Evolutionary conservation across 306 rosid genomes (phyloP).

Genomic region (Geum urbanum): DNA sequence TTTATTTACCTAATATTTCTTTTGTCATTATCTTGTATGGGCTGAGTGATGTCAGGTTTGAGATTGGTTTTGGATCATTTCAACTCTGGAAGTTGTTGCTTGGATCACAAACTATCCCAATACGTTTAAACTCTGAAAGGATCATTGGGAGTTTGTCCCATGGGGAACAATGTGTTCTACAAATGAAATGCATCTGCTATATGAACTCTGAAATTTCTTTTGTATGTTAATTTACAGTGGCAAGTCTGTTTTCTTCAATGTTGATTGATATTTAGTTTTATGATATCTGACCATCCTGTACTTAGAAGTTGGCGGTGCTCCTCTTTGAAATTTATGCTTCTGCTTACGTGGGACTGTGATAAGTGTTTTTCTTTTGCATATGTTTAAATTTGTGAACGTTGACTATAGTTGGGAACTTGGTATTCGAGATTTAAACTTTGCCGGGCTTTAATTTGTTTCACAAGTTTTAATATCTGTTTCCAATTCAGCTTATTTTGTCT

Average conservation of each 20-base stretch:
- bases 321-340: too few relatives aligned
- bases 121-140: neutral
- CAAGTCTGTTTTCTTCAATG: neutral
- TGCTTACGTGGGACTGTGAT: neutral
- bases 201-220: neutral
- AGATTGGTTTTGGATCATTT: neutral
- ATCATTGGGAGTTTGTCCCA: neutral
- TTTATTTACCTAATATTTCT: neutral
- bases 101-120: constrained; percentile 12
- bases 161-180: neutral
- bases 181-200: too few relatives aligned
- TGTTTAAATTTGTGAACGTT: neutral
- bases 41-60: neutral
- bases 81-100: constrained; percentile 5
- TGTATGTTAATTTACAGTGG: neutral
- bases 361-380: neutral
- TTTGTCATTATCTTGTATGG: constrained; percentile 5
- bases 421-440: neutral
- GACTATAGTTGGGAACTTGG: neutral
- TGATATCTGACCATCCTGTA: neutral
- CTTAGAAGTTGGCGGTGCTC: neutral
- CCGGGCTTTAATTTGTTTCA: neutral
- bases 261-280: neutral
- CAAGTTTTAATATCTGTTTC: neutral
- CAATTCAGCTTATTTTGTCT: constrained; percentile 15